Conservation (phyloP, 2,329 filamentous ascomycete genomes). For the Sclerotinia sclerotiorum region DNA sequence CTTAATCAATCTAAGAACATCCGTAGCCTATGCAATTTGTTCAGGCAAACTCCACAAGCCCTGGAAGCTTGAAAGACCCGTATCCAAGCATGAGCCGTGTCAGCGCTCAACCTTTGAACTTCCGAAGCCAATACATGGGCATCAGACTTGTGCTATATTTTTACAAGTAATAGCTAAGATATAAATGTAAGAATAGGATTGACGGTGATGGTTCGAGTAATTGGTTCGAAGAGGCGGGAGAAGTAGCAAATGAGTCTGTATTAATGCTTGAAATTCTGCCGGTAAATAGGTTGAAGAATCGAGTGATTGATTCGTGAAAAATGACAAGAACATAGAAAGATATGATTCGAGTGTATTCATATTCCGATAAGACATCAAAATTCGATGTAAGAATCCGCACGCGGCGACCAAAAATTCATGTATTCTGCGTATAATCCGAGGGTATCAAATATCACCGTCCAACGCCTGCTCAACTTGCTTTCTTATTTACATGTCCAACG, state of each 20-base stretch:
- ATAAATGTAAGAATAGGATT: background rate
- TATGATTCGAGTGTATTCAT: background rate
- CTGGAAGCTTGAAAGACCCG: background rate
- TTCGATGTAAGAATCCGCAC: background rate
- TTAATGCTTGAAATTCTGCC: background rate
- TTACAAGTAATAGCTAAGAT: background rate
- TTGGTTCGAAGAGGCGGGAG: background rate
- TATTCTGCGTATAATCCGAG: constrained; percentile 5
- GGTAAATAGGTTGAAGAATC: background rate
- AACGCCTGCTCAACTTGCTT: constrained; percentile 9
- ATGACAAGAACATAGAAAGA: background rate
- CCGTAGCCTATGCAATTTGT: too few species aligned
- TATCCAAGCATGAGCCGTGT: background rate
- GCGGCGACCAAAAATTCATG: background rate
- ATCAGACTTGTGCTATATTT: background rate
- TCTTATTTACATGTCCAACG: background rate
- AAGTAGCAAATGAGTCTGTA: background rate
- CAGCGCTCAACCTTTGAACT: background rate
- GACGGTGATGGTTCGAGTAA: background rate
- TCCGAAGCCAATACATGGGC: background rate
- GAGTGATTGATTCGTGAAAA: background rate
- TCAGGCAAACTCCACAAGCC: background rate
- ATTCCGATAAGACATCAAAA: background rate
- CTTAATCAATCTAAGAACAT: too few species aligned
- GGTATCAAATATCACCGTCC: constrained; percentile 19